Conservation (phyloP, 768 basidiomycete genomes). For the Trametes punicea region DNA sequence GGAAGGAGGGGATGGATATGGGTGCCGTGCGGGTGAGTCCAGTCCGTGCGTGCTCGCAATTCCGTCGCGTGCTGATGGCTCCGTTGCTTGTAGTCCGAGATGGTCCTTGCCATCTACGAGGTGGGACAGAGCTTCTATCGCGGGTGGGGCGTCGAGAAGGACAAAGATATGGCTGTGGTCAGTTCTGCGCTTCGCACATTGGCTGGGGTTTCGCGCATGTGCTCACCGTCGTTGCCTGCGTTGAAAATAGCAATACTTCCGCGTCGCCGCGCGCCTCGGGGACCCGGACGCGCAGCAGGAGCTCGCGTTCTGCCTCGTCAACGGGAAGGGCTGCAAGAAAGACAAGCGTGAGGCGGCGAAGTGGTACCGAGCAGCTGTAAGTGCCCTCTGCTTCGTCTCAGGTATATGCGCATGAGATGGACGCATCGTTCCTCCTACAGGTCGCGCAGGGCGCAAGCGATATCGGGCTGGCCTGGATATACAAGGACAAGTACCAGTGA, state of each 20-base stretch:
- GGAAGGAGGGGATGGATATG: conserved; percentile 50
- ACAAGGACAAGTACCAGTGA: conserved; percentile 75
- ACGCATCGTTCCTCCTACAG: conserved; percentile 30
- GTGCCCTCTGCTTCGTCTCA: conserved; percentile 22
- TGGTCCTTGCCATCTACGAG: conserved; percentile 87
- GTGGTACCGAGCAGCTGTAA: conserved; percentile 87
- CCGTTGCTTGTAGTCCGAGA: conserved; percentile 51
- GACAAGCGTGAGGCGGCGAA: conserved; percentile 81
- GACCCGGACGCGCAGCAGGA: conserved; percentile 87
- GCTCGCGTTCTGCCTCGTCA: conserved; percentile 79
- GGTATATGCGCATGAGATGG: not conserved
- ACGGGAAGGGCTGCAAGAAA: conserved; percentile 88
- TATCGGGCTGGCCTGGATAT: conserved; percentile 86
- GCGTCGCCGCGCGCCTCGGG: conserved; percentile 77
- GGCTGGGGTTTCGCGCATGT: not conserved
- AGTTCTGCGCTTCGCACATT: conserved; percentile 28
- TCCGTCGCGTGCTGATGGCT: not conserved
- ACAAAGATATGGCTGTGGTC: conserved; percentile 88
- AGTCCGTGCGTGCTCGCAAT: not conserved
- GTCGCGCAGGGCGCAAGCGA: conserved; percentile 74
- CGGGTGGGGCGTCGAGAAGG: conserved; percentile 85
- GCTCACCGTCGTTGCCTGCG: too few relatives aligned
- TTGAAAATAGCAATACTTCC: conserved; percentile 69
- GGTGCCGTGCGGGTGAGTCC: conserved; percentile 50
- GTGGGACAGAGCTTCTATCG: conserved; percentile 92